Evolutionary conservation across 768 basidiomycete species (phyloP).

Genomic region (Amanita brunnescens): DNA sequence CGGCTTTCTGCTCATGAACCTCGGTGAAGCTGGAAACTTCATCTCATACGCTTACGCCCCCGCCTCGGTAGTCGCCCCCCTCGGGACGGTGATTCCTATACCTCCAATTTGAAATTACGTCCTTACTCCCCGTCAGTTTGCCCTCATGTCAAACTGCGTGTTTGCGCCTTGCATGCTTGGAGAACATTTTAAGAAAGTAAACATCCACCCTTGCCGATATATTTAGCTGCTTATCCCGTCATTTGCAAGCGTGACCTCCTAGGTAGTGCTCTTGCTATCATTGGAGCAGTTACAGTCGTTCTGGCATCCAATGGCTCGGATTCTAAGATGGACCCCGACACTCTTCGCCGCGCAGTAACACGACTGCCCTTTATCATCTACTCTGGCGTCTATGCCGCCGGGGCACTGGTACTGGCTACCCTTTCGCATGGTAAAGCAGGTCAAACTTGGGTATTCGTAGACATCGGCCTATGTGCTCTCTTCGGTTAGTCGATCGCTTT

Average conservation of each 20-base stretch:
- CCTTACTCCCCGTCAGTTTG: slow-evolving; percentile 44
- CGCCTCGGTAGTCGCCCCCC: slow-evolving; percentile 87
- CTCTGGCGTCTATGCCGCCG: slow-evolving; percentile 49
- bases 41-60: slow-evolving; percentile 86
- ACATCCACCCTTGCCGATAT: slow-evolving; percentile 12
- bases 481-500: slow-evolving; percentile 43
- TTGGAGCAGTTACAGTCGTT: slow-evolving; percentile 93
- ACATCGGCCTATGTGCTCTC: slow-evolving; percentile 81
- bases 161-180: slow-evolving; percentile 82
- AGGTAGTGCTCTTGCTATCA: slow-evolving; percentile 70
- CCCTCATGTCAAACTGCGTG: slow-evolving; percentile 90
- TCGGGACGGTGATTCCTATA: slow-evolving; percentile 71
- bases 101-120: slow-evolving; percentile 4
- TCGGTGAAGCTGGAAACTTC: slow-evolving; percentile 89
- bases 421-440: slow-evolving; percentile 63
- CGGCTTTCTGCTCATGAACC: slow-evolving; percentile 81
- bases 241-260: slow-evolving; percentile 58
- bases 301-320: slow-evolving; percentile 68
- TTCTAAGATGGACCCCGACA: slow-evolving; percentile 56
- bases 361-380: slow-evolving; percentile 73
- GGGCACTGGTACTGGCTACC: slow-evolving; percentile 48
- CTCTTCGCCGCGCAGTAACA: slow-evolving; percentile 58
- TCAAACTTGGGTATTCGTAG: slow-evolving; percentile 65
- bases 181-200: slow-evolving; percentile 74
- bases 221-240: slow-evolving; percentile 10